phyloP scores from a whole-genome alignment of 257 asterid genomes.

The Plantago major region DNA sequence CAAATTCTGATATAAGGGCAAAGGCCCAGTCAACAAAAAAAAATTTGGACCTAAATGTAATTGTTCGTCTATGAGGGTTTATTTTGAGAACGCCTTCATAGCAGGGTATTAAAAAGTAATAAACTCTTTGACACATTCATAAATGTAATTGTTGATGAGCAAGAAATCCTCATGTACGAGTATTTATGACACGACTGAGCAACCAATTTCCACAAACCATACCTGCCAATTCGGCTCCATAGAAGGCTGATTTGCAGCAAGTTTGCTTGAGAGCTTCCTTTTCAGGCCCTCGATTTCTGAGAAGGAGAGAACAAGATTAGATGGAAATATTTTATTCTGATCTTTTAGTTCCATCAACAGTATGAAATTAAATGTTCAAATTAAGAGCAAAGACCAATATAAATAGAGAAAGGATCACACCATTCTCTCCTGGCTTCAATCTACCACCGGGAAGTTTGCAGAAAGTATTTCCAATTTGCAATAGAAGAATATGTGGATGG shows the following conservation, averaged over 20 bases:
- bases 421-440: slow-evolving; percentile 97
- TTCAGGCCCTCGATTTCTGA: slow-evolving; percentile 94
- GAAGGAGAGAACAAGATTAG: not conserved
- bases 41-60: too few species aligned
- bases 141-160: not conserved
- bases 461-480: slow-evolving; percentile 97
- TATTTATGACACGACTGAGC: too few species aligned
- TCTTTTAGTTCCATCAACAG: too few species aligned
- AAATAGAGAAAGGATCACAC: slow-evolving; percentile 32
- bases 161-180: too few species aligned
- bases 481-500: slow-evolving; percentile 94
- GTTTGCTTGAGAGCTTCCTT: slow-evolving; percentile 94
- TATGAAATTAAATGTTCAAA: not conserved
- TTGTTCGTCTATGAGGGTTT: too few species aligned
- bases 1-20: too few species aligned
- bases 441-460: slow-evolving; percentile 99
- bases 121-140: too few species aligned
- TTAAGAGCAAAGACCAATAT: not conserved
- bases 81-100: too few species aligned
- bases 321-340: not conserved
- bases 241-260: slow-evolving; percentile 63
- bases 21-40: too few species aligned
- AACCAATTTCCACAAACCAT: slow-evolving; percentile 8
- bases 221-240: slow-evolving; percentile 99
- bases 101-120: too few species aligned